These are phyloP conservation scores for Jamesozyma piceae DNA, from an alignment of 805 yeast species.

Conservation along the genomic window DNA sequence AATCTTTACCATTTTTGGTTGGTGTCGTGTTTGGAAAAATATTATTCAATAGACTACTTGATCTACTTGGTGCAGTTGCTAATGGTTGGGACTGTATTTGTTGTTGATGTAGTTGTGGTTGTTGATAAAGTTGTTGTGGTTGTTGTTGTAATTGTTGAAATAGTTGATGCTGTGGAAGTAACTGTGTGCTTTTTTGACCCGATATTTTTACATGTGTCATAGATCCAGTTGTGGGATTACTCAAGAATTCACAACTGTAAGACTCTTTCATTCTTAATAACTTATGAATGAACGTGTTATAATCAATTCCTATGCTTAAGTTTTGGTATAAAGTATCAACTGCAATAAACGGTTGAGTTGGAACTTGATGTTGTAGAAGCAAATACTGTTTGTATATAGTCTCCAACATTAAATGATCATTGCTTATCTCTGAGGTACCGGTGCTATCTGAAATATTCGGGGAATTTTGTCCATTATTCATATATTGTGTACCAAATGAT, in stretches of 20 bases:
- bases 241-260: constrained; percentile 18
- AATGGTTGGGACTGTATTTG: background rate
- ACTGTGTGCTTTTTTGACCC: background rate
- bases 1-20: background rate
- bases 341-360: constrained; percentile 15
- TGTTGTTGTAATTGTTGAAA: background rate
- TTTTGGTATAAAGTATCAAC: constrained; percentile 19
- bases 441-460: background rate
- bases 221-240: constrained; percentile 12
- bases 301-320: constrained; percentile 12
- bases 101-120: background rate
- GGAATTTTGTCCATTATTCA: background rate
- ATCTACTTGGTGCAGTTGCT: background rate
- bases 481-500: background rate
- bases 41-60: background rate
- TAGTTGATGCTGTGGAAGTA: background rate
- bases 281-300: constrained; percentile 15
- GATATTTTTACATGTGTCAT: constrained; percentile 20
- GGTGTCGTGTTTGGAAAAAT: background rate
- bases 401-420: constrained; percentile 6
- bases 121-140: background rate
- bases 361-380: constrained; percentile 7
- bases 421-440: background rate
- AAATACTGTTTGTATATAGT: constrained; percentile 12
- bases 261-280: constrained; percentile 15